Percentiles rank a stretch among this genome's conserved stretches.
Conservation (phyloP, 768 basidiomycete species). For the Gymnopilus dilepis region DNA sequence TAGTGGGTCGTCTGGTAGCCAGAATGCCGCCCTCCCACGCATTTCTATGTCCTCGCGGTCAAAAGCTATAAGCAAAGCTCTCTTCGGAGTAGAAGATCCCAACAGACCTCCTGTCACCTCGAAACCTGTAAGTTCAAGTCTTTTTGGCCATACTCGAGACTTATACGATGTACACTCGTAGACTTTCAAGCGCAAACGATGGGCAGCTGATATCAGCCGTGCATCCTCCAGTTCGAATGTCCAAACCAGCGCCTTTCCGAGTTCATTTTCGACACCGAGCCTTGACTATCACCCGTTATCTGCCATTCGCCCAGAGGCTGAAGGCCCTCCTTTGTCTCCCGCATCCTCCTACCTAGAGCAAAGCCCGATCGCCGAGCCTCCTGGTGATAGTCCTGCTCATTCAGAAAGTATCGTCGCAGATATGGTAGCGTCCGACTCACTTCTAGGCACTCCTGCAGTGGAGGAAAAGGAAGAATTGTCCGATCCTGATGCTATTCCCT, state of each 20-base stretch:
- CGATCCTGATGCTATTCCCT: too few species aligned
- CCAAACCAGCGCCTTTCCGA: too few species aligned
- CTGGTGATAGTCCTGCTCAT: too few species aligned
- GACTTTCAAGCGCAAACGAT: background rate
- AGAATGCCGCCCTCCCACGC: background rate
- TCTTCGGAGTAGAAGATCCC: background rate
- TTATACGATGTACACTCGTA: background rate
- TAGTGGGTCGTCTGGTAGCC: background rate
- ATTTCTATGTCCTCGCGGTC: background rate
- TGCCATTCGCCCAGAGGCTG: background rate
- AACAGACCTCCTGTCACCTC: background rate
- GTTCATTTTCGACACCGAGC: background rate
- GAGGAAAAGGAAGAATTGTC: too few species aligned
- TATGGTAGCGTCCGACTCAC: too few species aligned
- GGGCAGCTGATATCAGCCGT: background rate
- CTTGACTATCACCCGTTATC: background rate
- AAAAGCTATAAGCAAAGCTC: background rate
- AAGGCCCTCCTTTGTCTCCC: background rate
- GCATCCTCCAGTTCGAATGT: background rate
- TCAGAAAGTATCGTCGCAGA: too few species aligned
- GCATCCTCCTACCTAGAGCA: background rate
- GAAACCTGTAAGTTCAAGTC: background rate
- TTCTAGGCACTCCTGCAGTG: too few species aligned
- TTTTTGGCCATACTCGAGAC: background rate
- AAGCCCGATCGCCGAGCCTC: too few species aligned